phyloP scores from a whole-genome alignment of 305 asterid species.

The Fraxinus paxiana region DNA sequence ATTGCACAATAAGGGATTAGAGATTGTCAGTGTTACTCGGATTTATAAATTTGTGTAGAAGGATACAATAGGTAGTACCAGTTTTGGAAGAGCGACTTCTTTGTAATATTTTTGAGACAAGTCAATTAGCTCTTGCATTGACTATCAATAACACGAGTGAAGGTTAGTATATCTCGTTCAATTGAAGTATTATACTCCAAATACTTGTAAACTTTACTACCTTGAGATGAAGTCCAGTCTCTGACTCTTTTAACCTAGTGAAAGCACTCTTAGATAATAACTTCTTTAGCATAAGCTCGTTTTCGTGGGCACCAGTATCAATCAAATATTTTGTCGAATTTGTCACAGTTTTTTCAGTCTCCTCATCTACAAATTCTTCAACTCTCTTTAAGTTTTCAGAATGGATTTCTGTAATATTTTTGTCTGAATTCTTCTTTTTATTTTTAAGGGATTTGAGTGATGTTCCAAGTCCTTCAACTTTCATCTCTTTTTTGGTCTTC shows the following conservation, averaged over 20 bases:
- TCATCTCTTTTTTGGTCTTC: constrained; percentile 74
- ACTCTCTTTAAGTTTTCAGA: constrained; percentile 36
- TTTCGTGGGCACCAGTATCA: constrained; percentile 49
- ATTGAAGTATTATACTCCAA: constrained; percentile 5
- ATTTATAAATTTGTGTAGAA: constrained; percentile 3
- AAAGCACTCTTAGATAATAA: constrained; percentile 70
- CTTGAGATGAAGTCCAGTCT: constrained; percentile 87
- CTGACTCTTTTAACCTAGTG: constrained; percentile 73
- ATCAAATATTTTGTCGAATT: constrained; percentile 44
- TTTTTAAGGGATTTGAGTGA: constrained; percentile 84
- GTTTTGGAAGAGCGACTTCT: constrained; percentile 93
- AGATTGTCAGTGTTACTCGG: constrained; percentile 20
- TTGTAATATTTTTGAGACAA: constrained; percentile 70
- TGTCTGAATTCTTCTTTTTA: constrained; percentile 63
- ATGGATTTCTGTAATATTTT: constrained; percentile 41
- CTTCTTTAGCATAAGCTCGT: constrained; percentile 55
- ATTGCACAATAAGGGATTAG: constrained; percentile 29
- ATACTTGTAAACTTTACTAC: constrained; percentile 34
- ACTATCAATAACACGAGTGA: constrained; percentile 44
- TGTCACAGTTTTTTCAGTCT: constrained; percentile 38
- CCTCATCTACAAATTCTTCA: constrained; percentile 43
- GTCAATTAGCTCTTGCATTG: constrained; percentile 70
- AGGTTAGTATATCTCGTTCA: constrained; percentile 33
- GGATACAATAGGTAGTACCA: constrained; percentile 47
- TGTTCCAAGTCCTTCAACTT: constrained; percentile 94